A percentile compares a stretch with the other conserved stretches of the same genome.
phyloP scores from a whole-genome alignment of 371 early-diverging fungal species.

The Mortierella sp. region DNA sequence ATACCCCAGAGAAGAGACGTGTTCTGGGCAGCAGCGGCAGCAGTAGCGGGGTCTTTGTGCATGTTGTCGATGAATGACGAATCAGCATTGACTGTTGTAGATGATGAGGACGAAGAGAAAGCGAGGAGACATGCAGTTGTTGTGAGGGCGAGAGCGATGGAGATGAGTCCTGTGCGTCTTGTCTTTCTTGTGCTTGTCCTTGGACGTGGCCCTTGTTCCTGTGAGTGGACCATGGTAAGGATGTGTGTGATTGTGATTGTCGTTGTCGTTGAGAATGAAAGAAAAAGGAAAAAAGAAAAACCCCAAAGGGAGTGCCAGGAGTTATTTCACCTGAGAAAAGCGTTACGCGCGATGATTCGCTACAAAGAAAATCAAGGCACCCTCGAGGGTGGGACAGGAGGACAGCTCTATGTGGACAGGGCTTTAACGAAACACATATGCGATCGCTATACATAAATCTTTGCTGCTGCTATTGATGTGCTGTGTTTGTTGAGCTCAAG shows the following conservation, averaged over 20 bases:
- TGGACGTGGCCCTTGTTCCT: neutral
- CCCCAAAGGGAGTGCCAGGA: no score
- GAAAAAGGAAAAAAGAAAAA: neutral
- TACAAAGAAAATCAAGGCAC: neutral
- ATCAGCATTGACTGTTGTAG: slow-evolving; percentile 7
- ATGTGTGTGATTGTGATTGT: neutral
- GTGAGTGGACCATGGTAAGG: neutral
- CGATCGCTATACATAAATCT: no score
- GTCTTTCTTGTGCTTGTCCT: slow-evolving; percentile 46
- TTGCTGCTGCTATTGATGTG: no score
- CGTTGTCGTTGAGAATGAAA: neutral
- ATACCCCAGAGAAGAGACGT: slow-evolving; percentile 87
- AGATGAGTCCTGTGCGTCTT: slow-evolving; percentile 7
- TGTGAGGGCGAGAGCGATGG: slow-evolving; percentile 19
- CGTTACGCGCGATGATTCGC: neutral
- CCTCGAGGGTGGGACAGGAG: neutral
- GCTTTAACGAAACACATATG: no score
- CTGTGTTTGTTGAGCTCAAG: no score
- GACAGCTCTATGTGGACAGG: no score
- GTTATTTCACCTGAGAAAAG: no score
- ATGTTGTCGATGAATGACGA: slow-evolving; percentile 40
- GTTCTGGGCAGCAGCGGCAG: slow-evolving; percentile 38
- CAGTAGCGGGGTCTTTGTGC: slow-evolving; percentile 9
- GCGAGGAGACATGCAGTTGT: slow-evolving; percentile 4
- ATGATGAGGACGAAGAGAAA: neutral